A percentile compares a stretch with the other conserved stretches of the same genome.
Conservation (phyloP, 1,284 basidiomycete species). For the Veloporphyrellus conicus region DNA sequence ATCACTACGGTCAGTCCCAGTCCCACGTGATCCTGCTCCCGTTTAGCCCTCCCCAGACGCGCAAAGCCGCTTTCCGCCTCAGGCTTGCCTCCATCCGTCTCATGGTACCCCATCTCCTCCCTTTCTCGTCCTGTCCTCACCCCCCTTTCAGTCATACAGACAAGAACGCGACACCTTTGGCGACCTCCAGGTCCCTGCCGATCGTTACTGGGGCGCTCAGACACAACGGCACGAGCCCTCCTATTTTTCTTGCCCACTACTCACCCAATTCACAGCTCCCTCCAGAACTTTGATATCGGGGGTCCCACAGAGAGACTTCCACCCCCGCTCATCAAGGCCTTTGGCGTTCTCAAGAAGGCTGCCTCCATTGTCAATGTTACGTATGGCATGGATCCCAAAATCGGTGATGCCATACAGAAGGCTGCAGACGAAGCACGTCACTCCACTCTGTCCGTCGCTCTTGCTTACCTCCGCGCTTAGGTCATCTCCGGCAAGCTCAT, state of each 20-base stretch:
- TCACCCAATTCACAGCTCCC: constrained; percentile 51
- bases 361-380: constrained; percentile 87
- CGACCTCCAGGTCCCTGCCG: constrained; percentile 87
- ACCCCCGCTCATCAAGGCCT: constrained; percentile 92
- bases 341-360: constrained; percentile 97
- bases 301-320: constrained; percentile 92
- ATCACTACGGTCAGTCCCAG: constrained; percentile 15
- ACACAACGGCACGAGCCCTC: constrained; percentile 74
- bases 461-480: constrained; percentile 35
- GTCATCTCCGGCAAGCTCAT: constrained; percentile 94
- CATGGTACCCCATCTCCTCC: constrained; percentile 41
- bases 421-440: constrained; percentile 86
- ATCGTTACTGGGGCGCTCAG: constrained; percentile 98
- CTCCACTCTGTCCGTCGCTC: not conserved
- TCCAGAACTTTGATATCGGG: constrained; percentile 99
- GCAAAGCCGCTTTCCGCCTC: not conserved
- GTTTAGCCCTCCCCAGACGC: constrained; percentile 20
- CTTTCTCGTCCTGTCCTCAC: not conserved
- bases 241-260: not conserved
- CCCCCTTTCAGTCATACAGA: constrained; percentile 50
- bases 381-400: constrained; percentile 88
- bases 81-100: constrained; percentile 30
- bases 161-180: constrained; percentile 86
- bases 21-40: constrained; percentile 25
- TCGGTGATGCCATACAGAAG: constrained; percentile 85